Base-by-base conservation (phyloP, 768 basidiomycete species). In the Termitomyces sp. region DNA sequence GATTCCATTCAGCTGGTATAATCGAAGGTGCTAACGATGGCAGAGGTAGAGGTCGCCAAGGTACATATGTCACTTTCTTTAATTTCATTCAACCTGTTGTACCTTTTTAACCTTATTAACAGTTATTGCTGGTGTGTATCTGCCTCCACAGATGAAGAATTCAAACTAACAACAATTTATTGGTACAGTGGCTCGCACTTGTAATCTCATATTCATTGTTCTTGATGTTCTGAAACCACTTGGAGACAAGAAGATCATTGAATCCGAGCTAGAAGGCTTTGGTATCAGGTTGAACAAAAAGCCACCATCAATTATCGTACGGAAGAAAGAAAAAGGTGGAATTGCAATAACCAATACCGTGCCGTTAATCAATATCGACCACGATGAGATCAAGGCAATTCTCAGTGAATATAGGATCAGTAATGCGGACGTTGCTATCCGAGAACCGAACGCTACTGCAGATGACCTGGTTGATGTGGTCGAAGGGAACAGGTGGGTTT, bases 161-260 rank as follows among this genome's bases (percentile, higher is more conserved):
- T 46, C 33, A 32, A 43, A 58, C 56, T 32, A 36, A 65, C 63
- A 64, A 47, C 61, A 23, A 60, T 50, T 23, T 32, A 57, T 50
- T 36, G 46, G 47, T n/a, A 32, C 75, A 93, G 97, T 99, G 64
- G 96, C 97, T 8, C 87, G 97, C 60, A 98, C 97, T 43, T 98
- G 97, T 72, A 93, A 98, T 72, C 86, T 98, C 38, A 98, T 99
- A 61, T 98, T 98, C 74, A 98, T 99, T 71, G 91, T 98, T 32
- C 84, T 99, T 51, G 97, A 99, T 68, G 97, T 99, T 30, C 83
- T 97, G 38, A 99, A 98, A 75, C 97, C 97, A n/a, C 84, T 98
- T 18, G 91, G 89, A 28, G 96, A 98, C 78, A 94, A 97, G 69
- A 89, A 82, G 59, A 76, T 97, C 67, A 93, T 99, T 59, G 94